Evolutionary conservation across 202 grass and related monocot species (phyloP).

Genomic region (Eragrostis tef): DNA sequence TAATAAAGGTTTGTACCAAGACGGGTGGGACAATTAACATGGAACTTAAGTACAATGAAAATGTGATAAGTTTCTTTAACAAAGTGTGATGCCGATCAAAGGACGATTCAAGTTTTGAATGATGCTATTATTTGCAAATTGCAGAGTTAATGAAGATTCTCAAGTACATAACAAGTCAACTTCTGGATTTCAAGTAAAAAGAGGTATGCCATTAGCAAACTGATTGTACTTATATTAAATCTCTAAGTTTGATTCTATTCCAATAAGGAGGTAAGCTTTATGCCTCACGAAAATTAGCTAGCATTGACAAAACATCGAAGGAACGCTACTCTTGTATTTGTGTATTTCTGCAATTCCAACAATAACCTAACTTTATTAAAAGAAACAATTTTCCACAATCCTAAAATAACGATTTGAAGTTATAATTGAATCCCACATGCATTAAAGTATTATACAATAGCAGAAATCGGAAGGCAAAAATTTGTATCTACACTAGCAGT

Average conservation of each 20-base stretch:
- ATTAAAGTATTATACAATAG: conserved; percentile 14
- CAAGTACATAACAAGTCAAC: conserved; percentile 10
- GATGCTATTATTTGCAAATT: conserved; percentile 29
- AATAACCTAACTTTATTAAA: conserved; percentile 20
- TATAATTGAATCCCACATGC: conserved; percentile 41
- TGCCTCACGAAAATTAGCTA: conserved; percentile 7
- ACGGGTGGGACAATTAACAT: neutral
- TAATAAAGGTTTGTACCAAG: conserved; percentile 28
- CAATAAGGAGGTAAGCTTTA: conserved; percentile 12
- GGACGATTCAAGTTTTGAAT: conserved; percentile 38
- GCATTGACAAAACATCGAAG: conserved; percentile 17
- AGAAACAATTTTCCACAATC: conserved; percentile 11
- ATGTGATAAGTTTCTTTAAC: conserved; percentile 12
- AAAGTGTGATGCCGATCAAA: neutral
- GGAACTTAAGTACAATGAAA: conserved; percentile 23
- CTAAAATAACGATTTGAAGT: neutral
- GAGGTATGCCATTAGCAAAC: neutral
- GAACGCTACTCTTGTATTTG: conserved; percentile 8
- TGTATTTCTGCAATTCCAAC: neutral
- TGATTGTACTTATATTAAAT: neutral
- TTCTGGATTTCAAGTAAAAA: conserved; percentile 6
- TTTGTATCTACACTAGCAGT: neutral
- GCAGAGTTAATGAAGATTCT: conserved; percentile 16
- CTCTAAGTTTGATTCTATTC: neutral
- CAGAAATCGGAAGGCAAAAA: conserved; percentile 25